A percentile compares a stretch with the other conserved stretches of the same genome.
Conservation (phyloP, 345 rosid genomes). For the Euphorbia lathyris region DNA sequence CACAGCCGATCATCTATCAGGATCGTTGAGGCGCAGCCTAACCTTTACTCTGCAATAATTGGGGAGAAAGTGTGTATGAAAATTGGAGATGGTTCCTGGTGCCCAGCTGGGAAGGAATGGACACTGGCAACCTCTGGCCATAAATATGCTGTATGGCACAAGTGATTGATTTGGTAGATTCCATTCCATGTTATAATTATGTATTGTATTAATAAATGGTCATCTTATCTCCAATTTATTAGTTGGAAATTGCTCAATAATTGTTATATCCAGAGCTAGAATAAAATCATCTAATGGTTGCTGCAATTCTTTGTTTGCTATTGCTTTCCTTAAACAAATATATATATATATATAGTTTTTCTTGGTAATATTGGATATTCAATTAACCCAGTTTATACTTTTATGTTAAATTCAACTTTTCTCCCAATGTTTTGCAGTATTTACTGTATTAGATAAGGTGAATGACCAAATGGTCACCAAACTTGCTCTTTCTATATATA, state of each 20-base stretch:
- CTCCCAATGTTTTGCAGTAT: too few species aligned
- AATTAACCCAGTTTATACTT: too few species aligned
- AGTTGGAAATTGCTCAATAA: background rate
- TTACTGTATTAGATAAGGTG: too few species aligned
- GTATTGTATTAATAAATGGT: slow-evolving; percentile 16
- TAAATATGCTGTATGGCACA: slow-evolving; percentile 77
- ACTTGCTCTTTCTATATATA: too few species aligned
- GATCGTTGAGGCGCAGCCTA: slow-evolving; percentile 60
- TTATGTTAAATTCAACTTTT: too few species aligned
- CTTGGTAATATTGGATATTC: too few species aligned
- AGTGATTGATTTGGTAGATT: slow-evolving; percentile 32
- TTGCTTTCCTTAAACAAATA: too few species aligned
- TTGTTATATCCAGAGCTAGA: background rate
- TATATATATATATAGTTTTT: too few species aligned
- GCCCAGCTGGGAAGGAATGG: slow-evolving; percentile 80
- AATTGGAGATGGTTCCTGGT: slow-evolving; percentile 89
- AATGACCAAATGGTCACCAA: too few species aligned
- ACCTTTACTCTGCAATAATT: slow-evolving; percentile 65
- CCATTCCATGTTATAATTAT: too few species aligned
- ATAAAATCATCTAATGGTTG: background rate
- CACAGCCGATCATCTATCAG: slow-evolving; percentile 60
- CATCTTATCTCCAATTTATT: slow-evolving; percentile 4
- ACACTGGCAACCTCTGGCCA: slow-evolving; percentile 66
- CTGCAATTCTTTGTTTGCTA: slow-evolving; percentile 2
- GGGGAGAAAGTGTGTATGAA: slow-evolving; percentile 84